phyloP scores from a whole-genome alignment of 345 rosid species.

The Gossypium rotundifolium region DNA sequence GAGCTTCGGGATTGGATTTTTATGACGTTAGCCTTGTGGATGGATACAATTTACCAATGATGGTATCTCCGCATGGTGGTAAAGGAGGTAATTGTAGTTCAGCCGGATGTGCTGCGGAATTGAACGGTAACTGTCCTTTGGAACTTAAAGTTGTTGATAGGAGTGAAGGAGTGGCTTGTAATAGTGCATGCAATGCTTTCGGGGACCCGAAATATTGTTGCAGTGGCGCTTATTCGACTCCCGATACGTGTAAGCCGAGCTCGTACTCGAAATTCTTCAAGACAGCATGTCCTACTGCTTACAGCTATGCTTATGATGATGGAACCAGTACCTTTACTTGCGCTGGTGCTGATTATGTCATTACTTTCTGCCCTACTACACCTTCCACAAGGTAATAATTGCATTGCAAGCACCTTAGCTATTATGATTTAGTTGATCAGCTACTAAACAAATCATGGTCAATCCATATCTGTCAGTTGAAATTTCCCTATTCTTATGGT shows the following conservation, averaged over 20 bases:
- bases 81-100: constrained; percentile 35
- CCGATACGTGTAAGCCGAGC: constrained; percentile 51
- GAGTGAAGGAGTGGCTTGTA: constrained; percentile 45
- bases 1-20: constrained; percentile 46
- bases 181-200: constrained; percentile 61
- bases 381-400: constrained; percentile 19
- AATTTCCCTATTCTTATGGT: no score
- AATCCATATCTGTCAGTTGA: background rate
- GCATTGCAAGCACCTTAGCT: background rate
- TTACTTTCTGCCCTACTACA: constrained; percentile 31
- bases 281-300: constrained; percentile 34
- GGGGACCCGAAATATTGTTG: constrained; percentile 54
- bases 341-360: constrained; percentile 24
- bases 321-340: constrained; percentile 41
- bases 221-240: constrained; percentile 47
- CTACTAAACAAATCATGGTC: background rate
- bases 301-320: constrained; percentile 42
- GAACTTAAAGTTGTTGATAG: constrained; percentile 35
- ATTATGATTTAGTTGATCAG: background rate
- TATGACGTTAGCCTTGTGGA: constrained; percentile 74
- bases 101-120: constrained; percentile 48
- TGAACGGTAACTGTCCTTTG: constrained; percentile 47
- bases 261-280: constrained; percentile 51
- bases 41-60: constrained; percentile 65
- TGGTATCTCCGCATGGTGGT: constrained; percentile 43